A percentile compares a stretch with the other conserved stretches of the same genome.
Conservation (phyloP, 2,329 filamentous ascomycete species). For the Stachybotrys chlorohalonatus region DNA sequence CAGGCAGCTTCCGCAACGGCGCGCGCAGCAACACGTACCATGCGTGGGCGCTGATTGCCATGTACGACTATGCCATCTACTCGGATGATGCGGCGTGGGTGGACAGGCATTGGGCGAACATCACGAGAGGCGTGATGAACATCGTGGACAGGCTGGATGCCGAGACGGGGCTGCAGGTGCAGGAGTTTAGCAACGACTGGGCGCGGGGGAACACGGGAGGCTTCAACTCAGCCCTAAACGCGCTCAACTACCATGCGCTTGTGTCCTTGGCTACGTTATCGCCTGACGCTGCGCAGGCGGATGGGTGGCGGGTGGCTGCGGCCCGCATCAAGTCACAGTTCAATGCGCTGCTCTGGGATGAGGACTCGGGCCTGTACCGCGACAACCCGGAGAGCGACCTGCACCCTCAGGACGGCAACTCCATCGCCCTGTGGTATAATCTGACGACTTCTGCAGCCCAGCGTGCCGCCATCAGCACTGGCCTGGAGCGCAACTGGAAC, state of each 20-base stretch:
- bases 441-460: background rate
- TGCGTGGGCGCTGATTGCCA: slow-evolving; percentile 41
- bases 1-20: background rate
- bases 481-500: slow-evolving; percentile 14
- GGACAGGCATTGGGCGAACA: slow-evolving; percentile 28
- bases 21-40: slow-evolving; percentile 3
- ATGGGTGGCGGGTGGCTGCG: background rate
- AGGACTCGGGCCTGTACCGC: slow-evolving; percentile 27
- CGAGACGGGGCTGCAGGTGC: slow-evolving; percentile 6
- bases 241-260: slow-evolving; percentile 20
- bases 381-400: slow-evolving; percentile 37
- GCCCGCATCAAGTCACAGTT: background rate
- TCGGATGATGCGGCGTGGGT: slow-evolving; percentile 34
- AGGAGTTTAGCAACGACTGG: slow-evolving; percentile 17
- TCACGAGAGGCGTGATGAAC: background rate
- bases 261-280: slow-evolving; percentile 6
- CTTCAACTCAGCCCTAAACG: slow-evolving; percentile 21
- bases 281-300: background rate
- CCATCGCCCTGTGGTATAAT: slow-evolving; percentile 28
- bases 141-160: slow-evolving; percentile 3
- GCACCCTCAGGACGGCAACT: slow-evolving; percentile 40
- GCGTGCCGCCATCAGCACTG: slow-evolving; percentile 10
- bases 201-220: slow-evolving; percentile 16
- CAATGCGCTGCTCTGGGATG: background rate
- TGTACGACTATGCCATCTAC: slow-evolving; percentile 41